Percentiles rank a stretch among this genome's conserved stretches.
These are phyloP conservation scores for Pistacia integerrima DNA, from an alignment of 345 rosid species.

Conservation along the genomic window DNA sequence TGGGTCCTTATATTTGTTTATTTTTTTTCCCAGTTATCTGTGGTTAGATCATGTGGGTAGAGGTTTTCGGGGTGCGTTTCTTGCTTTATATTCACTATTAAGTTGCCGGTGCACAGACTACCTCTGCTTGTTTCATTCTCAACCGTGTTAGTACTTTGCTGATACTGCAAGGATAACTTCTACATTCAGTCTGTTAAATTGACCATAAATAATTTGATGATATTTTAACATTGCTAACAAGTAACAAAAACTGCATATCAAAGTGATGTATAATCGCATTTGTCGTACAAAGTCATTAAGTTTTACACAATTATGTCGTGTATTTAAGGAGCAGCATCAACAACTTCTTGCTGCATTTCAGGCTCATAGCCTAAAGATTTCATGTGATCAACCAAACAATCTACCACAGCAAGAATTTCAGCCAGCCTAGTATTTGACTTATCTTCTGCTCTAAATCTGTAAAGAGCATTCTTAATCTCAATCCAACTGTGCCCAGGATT, in stretches of 20 bases:
- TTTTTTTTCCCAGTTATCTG: too few relatives aligned
- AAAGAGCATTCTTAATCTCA: constrained; percentile 64
- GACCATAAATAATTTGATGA: too few relatives aligned
- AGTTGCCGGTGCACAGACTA: too few relatives aligned
- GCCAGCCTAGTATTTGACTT: constrained; percentile 36
- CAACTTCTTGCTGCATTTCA: constrained; percentile 27
- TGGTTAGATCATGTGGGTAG: background rate
- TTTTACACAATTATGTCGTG: background rate
- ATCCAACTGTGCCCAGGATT: constrained; percentile 88
- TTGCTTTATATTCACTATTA: too few relatives aligned
- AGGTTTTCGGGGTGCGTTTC: background rate
- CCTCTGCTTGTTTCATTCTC: too few relatives aligned
- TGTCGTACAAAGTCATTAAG: background rate
- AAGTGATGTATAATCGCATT: background rate
- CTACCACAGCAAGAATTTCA: constrained; percentile 49
- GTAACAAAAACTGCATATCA: background rate
- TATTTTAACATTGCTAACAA: too few relatives aligned
- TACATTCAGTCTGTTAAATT: too few relatives aligned
- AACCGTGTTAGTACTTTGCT: too few relatives aligned
- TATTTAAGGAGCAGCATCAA: background rate
- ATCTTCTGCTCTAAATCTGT: constrained; percentile 77
- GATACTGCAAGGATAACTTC: too few relatives aligned
- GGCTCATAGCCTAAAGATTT: constrained; percentile 29
- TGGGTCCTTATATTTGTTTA: background rate
- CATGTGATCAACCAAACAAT: constrained; percentile 57